Base-by-base conservation (phyloP, 2,329 filamentous ascomycete species). In the Alternaria hordeiaustralica region DNA sequence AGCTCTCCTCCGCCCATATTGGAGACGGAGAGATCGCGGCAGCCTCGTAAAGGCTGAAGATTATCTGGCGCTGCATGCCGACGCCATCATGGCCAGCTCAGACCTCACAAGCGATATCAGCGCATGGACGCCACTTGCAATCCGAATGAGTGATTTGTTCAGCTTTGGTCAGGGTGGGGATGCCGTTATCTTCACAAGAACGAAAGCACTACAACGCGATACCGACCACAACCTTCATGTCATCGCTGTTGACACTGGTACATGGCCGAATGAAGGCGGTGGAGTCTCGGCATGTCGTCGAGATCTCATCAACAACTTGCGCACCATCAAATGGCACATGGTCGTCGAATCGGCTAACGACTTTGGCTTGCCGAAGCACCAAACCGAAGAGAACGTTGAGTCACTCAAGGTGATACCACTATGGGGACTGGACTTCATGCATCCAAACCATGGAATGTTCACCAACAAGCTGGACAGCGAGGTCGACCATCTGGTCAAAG, bases 141-240 rank as follows among this genome's bases (percentile, higher is more conserved):
- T 85, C 58, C 84, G 84, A 49, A 81, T 85, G 55, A 84, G 83
- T 58, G 84, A 86, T 71, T 74, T 86, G 15, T 82, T 84, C 70
- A 85, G 81, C 63, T 86, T 86, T 58, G 84, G 84, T 7, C 82
- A 84, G 58, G 84, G 84, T n/a, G 84, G 84, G 21, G 84, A 86
- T 70, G 81, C 84, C 5, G 82, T 85, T 44, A 82, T 85, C 56
- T 84, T 84, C 64, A 86, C 84, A 1, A 75, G 83, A 43, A 84
- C 82, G 0, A 83, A 83, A 63, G 78, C 83, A 20, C 78, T 83
- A n/a, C 77, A 80, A 57, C 84, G 83, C 12, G 80, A 82, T 47
- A 81, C 77, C 3, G 79, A 82, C 13, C 62, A 70, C 6, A 75
- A 72, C 20, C 73, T 82, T 3, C 80, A 82, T 61, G 79, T 82